Evolutionary conservation across 2,329 filamentous ascomycete genomes (phyloP).

Genomic region (Fusarium drepaniforme): DNA sequence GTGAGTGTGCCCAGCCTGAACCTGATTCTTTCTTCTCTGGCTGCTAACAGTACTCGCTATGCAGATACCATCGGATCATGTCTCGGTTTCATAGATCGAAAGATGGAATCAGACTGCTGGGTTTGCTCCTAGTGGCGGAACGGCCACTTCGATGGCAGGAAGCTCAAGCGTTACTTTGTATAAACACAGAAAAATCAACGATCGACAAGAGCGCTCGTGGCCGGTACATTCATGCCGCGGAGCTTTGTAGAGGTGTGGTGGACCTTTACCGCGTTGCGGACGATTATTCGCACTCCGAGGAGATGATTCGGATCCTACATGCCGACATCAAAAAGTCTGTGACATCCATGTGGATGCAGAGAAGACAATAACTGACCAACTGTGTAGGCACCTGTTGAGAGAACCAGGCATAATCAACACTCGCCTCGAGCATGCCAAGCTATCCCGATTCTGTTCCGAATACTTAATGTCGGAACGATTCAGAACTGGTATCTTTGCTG

Average conservation of each 20-base stretch:
- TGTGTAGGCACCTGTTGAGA: slow-evolving; percentile 9
- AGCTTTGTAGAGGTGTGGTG: slow-evolving; percentile 20
- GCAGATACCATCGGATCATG: slow-evolving; percentile 8
- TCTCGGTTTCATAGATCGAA: not conserved
- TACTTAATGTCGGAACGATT: slow-evolving; percentile 21
- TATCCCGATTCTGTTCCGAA: slow-evolving; percentile 10
- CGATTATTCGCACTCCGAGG: not conserved
- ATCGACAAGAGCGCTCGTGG: slow-evolving; percentile 2
- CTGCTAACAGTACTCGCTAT: not conserved
- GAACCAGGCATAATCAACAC: not conserved
- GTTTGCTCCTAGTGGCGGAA: slow-evolving; percentile 11
- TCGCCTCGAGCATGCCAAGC: not conserved
- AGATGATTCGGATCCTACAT: slow-evolving; percentile 15
- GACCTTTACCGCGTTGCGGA: slow-evolving; percentile 1
- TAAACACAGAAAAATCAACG: not conserved
- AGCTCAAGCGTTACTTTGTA: slow-evolving; percentile 22
- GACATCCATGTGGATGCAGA: not conserved
- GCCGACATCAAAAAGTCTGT: not conserved
- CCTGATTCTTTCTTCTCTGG: not conserved
- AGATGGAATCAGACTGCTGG: slow-evolving; percentile 2
- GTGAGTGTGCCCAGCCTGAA: not conserved
- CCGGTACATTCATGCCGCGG: not conserved
- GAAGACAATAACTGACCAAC: not conserved
- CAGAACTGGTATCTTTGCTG: not conserved
- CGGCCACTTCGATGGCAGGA: slow-evolving; percentile 17